phyloP scores from a whole-genome alignment of 2,329 filamentous ascomycete genomes.

The Coniochaeta sp. region DNA sequence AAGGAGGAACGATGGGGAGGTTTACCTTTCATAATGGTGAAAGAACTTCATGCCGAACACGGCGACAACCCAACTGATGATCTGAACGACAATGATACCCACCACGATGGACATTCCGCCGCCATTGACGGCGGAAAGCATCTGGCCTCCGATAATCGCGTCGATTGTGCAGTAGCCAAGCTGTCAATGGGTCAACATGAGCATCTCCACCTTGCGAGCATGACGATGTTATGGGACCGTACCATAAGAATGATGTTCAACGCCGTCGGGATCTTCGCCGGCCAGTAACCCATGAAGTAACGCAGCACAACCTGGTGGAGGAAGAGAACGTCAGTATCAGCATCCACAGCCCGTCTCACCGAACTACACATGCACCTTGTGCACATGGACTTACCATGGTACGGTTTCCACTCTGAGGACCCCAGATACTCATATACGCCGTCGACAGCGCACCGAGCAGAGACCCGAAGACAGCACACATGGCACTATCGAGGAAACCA shows the following conservation, averaged over 20 bases:
- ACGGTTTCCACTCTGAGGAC: constrained; percentile 17
- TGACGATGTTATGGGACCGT: not conserved
- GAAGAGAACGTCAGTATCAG: constrained; percentile 4
- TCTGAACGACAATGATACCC: constrained; percentile 56
- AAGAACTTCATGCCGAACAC: constrained; percentile 62
- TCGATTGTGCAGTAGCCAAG: constrained; percentile 42
- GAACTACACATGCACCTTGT: not conserved
- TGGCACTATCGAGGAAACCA: constrained; percentile 17
- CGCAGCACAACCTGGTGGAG: constrained; percentile 15
- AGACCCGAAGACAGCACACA: constrained; percentile 18
- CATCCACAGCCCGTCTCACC: not conserved
- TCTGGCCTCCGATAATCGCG: constrained; percentile 60
- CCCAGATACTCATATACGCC: constrained; percentile 20
- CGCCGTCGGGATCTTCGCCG: constrained; percentile 15
- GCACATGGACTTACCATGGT: constrained; percentile 15
- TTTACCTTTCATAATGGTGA: constrained; percentile 57
- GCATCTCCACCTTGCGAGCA: not conserved
- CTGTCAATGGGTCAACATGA: not conserved
- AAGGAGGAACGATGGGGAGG: not conserved
- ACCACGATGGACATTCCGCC: constrained; percentile 53
- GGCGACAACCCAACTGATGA: constrained; percentile 56
- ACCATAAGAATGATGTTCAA: constrained; percentile 2
- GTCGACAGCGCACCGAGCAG: constrained; percentile 17
- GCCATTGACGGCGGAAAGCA: constrained; percentile 56
- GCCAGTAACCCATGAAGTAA: constrained; percentile 25